Base-by-base conservation (phyloP, 164 flowering plant genomes). In the Malania oleifera region DNA sequence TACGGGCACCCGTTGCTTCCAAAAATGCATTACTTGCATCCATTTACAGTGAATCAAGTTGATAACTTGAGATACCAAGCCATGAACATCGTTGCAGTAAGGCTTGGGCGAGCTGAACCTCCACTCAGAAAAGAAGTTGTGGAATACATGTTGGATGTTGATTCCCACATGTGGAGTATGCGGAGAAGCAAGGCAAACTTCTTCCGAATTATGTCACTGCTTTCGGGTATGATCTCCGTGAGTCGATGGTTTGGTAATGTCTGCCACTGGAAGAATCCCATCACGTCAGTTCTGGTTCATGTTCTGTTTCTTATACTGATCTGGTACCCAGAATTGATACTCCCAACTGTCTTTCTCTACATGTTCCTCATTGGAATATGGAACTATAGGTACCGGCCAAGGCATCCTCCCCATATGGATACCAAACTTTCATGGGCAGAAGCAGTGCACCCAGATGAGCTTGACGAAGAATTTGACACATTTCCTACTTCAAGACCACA, bases 131-230 rank as follows among this genome's bases (percentile, higher is more conserved):
- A 76, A 65, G 86, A 81, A 65, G 74, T 77, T 41, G 81, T 81
- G 52, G 86, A 81, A 68, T 81, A 79, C 75, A 77, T 81, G 86
- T 39, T 81, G n/a, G 86, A 81, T 63, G 83, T 77, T 6, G 83
- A 81, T 50, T 79, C 83, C 23, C 83, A 79, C 57, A 63, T 75
- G 75, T 81, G 86, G 86, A 81, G 86, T 46, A 79, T 81, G 85
- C 70, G 85, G 57, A 72, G 77, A 67, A 81, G 85, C 75, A 81
- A 81, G 59, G 85, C 85, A 2, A 81, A 81, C 70, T 81, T 81
- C 74, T 79, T 79, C 49, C 60, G 86, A 31, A 73, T 79, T 22
- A 75, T 79, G 80, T 73, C 83, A 0, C 66, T 81, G 28, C 53
- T 79, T 40, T 74, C 81, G 0, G 86, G 81, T 11, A 35, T 67